Evolutionary conservation across 352 stramenopile genomes (phyloP).

Genomic region (Globisporangium cystogenes): DNA sequence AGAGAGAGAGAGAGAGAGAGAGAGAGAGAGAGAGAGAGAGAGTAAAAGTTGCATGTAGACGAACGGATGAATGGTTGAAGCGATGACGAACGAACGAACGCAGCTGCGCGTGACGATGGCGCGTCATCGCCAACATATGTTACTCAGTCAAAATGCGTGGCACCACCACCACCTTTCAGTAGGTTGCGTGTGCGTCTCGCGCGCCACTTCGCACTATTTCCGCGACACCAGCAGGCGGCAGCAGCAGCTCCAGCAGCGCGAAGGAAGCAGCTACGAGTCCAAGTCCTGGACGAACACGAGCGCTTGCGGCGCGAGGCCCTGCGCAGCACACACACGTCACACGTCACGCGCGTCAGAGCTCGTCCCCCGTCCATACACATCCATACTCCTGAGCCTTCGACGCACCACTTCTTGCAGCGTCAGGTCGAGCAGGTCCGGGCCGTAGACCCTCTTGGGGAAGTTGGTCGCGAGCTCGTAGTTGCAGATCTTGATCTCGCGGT

Average conservation of each 20-base stretch:
- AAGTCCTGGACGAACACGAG: conserved; percentile 81
- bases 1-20: no score
- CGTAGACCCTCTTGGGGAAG: conserved; percentile 74
- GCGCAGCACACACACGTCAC: not conserved
- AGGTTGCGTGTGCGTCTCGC: not conserved
- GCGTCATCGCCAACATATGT: not conserved
- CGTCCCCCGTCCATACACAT: not conserved
- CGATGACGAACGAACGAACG: no score
- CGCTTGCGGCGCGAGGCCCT: conserved; percentile 69
- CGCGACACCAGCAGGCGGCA: no score
- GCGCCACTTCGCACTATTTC: not conserved
- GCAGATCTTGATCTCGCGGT: conserved; percentile 64
- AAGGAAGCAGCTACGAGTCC: conserved; percentile 70
- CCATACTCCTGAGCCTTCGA: conserved; percentile 2
- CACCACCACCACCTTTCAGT: no score
- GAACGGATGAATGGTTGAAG: no score
- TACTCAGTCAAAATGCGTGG: not conserved
- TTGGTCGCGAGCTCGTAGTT: conserved; percentile 87
- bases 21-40: no score
- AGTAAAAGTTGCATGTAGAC: no score
- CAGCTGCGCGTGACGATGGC: no score
- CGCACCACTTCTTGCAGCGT: conserved; percentile 68
- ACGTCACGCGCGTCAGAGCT: not conserved
- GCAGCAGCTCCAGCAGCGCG: not conserved
- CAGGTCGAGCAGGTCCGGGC: conserved; percentile 48